Percentiles rank a stretch among this genome's conserved stretches.
These are phyloP conservation scores for Platanus orientalis DNA, from an alignment of 164 flowering plant species.

Conservation along the genomic window DNA sequence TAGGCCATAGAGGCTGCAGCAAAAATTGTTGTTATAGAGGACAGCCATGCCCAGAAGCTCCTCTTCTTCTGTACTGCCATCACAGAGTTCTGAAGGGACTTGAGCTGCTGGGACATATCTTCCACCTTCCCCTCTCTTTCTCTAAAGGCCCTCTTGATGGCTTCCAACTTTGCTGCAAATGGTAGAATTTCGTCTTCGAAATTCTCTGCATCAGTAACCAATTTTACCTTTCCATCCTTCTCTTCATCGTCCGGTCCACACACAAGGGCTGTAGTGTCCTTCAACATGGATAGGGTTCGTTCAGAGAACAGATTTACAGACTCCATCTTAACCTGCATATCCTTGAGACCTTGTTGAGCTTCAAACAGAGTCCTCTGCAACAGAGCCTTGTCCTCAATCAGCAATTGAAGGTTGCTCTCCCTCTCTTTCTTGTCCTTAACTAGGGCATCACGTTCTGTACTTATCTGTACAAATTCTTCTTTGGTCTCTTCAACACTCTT, in stretches of 20 bases:
- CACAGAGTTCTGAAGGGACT: conserved; percentile 32
- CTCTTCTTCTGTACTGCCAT: conserved; percentile 45
- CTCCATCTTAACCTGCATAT: conserved; percentile 32
- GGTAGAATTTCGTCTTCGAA: conserved; percentile 19
- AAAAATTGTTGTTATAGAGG: conserved; percentile 61
- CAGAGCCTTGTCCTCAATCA: conserved; percentile 28
- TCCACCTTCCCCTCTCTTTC: conserved; percentile 33
- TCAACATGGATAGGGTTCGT: conserved; percentile 39
- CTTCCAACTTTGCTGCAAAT: conserved; percentile 41
- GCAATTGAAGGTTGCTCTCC: conserved; percentile 17
- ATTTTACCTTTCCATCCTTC: conserved; percentile 12
- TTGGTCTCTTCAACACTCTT: conserved; percentile 27
- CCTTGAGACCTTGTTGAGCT: conserved; percentile 23
- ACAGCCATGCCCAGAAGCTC: conserved; percentile 55
- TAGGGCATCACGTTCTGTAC: conserved; percentile 19
- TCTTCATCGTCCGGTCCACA: conserved; percentile 14
- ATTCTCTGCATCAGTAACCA: conserved; percentile 14
- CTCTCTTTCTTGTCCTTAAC: conserved; percentile 29
- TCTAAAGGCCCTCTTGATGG: conserved; percentile 49
- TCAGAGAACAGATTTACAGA: conserved; percentile 21
- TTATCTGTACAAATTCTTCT: conserved; percentile 22
- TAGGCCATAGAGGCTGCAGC: conserved; percentile 62
- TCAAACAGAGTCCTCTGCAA: conserved; percentile 23
- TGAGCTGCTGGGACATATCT: conserved; percentile 45
- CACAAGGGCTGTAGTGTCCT: conserved; percentile 34